Base-by-base conservation (phyloP, 495 filamentous ascomycete genomes). In the Tuber melanosporum region DNA sequence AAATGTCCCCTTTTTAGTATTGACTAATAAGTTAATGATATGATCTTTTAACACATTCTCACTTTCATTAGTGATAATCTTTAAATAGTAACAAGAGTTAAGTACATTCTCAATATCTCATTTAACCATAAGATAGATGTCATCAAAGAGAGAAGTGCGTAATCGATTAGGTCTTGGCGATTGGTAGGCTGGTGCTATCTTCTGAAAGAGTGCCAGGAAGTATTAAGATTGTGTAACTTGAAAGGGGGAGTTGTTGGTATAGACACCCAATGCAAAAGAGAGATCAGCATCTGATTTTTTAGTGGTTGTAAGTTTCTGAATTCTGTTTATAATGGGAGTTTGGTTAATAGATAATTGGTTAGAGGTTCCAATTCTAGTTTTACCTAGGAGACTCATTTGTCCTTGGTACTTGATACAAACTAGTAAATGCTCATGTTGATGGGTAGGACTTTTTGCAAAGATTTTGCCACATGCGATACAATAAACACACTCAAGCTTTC, bases 41-140 rank as follows among this genome's bases (percentile, higher is more conserved):
- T 39, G 8, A 22, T 45, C 15, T 43, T 69, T 69, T 10, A 20
- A 74, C 2, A 74, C 26, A 32, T 62, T 44, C 19, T 70, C 73
- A 44, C 46, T 74, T 26, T 74, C 47, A 44, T 74, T 52, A 3
- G 19, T 45, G n/a, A 74, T 70, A n/a, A 69, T 74, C 7, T 74
- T 69, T 15, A 74, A 0, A 44, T 44, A 74, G n/a, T 12, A 20
- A 74, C 36, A 43, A 3, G 2, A 19, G 8, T 26, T 0, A 1
- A 74, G 14, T 36, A 74, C 19, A 15, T 42, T 19, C 32, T 74
- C 19, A 1, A 74, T 20, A 3, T 74, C 22, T 69, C 3, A 44
- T 36, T 69, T 74, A 19, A 74, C 73, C 12, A 42, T 6, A 12
- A 4, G 2, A 69, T 69, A 74, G 26, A 20, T 66, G 4, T 74